Evolutionary conservation across 352 stramenopile species (phyloP), one percentile per base, ranked within the genome.

Genomic region (Globisporangium cystogenes): DNA sequence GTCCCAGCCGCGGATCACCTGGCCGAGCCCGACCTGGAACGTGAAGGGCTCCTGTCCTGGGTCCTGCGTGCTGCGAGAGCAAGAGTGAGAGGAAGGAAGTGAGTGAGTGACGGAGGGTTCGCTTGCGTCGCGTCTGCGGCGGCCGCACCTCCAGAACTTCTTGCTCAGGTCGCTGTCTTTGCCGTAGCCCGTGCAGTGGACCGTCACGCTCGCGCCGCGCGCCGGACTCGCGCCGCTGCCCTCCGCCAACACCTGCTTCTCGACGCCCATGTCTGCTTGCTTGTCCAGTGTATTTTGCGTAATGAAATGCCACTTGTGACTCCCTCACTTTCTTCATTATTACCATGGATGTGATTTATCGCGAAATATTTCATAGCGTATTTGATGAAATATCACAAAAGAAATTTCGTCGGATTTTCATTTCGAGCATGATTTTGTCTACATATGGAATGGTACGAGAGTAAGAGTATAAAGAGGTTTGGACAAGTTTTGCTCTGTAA

Each of bases 1-100:
- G 63, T 98, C 96, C 96, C 96, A 99, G 41, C 91, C 96, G 52
- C 93, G 96, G 68, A 98, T 99, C 51, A 99, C 96, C 46, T 92
- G 72, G 37, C 93, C 88, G 23, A 97, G 64, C 0, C 96, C 95
- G 11, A 98, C 88, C 18, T 78, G 67, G 64, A 98, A 99, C 24
- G 76, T 89, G 60, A 98, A 98, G 2, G 91, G 84, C 62, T 89
- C 55, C 68, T 99, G 93, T 12, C 93, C 95, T 10, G 91, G 83
- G 77, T 99, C 96, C 68, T 97, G 97, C 8, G 91, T 98, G 65
- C 76, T 82, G 43, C 26, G 23, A 15, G 18, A 35, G 40, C 29
- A 20, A 31, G 7, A 33, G 24, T 16, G 12, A n/a, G 18, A 16
- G 43, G 47, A 18, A 42, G 20, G 20, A 42, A 5, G 16, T 23